Base-by-base conservation (phyloP, 768 basidiomycete species). In the Gymnopilus dilepis region DNA sequence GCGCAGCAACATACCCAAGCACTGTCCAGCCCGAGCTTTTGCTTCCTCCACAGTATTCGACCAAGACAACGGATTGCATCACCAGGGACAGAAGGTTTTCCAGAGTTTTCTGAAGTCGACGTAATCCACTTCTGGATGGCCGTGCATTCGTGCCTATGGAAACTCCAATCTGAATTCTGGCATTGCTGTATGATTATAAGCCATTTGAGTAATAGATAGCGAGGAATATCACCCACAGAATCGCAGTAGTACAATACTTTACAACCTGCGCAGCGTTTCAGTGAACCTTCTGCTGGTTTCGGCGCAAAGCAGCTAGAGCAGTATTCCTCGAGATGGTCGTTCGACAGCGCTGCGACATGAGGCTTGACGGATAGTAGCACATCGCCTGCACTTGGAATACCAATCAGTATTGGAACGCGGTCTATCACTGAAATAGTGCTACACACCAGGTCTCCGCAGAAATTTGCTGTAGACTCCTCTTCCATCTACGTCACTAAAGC, bases 31-130 rank as follows among this genome's bases (percentile, higher is more conserved):
- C 89, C 87, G 37, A 82, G 76, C 61, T 84, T 85, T 70, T 84
- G 82, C 56, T 80, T 83, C 26, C 68, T 77, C 89, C 90, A 92
- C 28, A 94, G 67, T 17, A 96, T 80, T 41, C 94, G 84, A 0
- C 85, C 94, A 13, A 98, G 75, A 64, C 88, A 90, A 53, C 96
- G 77, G 9, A 97, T 81, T 1, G 90, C 91, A 60, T 97, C 95
- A 31, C 82, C 87, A 0, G 95, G 93, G 17, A 89, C 68, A 4
- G 81, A 62, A 6, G 59, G 50, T 19, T 58, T 22, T 8, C 48
- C 56, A 1, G 62, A 56, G 12, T 30, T 47, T n/a, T 41, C 53
- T 17, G 84, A 82, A 5, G 85, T 84, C 15, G 77, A 67, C 28
- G 79, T 71, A 1, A 77, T 42, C 90, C 88, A 89, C 56, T 74